Conservation (phyloP, 164 flowering plant species). For the Annona squamosa region DNA sequence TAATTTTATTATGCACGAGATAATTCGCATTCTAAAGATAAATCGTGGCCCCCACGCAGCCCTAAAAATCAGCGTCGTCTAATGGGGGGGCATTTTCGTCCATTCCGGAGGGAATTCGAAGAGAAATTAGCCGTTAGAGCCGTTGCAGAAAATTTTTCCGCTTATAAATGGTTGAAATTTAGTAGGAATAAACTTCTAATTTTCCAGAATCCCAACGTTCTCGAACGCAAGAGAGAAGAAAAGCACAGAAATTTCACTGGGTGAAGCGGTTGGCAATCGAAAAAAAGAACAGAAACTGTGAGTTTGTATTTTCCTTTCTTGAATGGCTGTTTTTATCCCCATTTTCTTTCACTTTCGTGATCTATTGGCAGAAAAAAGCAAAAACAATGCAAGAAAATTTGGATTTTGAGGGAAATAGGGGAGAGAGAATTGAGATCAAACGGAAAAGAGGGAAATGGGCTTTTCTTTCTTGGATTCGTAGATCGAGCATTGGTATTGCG, state of each 20-base stretch:
- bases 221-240: background rate
- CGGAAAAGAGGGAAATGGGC: background rate
- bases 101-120: background rate
- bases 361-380: background rate
- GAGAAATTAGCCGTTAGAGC: background rate
- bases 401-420: background rate
- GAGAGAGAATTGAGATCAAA: background rate
- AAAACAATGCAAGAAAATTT: background rate
- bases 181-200: background rate
- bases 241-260: background rate
- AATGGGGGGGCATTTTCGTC: constrained; percentile 1
- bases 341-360: background rate
- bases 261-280: background rate
- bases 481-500: background rate
- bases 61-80: too few relatives aligned
- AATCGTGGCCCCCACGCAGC: too few relatives aligned
- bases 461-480: background rate
- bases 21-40: too few relatives aligned
- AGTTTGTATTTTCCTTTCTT: background rate
- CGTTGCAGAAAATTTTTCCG: background rate
- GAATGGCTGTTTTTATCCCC: background rate
- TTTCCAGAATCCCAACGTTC: background rate
- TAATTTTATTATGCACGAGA: too few relatives aligned
- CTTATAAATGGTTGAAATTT: background rate
- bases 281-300: background rate